These are phyloP conservation scores for Fragaria nilgerrensis DNA, from an alignment of 306 rosid genomes.

Conservation along the genomic window DNA sequence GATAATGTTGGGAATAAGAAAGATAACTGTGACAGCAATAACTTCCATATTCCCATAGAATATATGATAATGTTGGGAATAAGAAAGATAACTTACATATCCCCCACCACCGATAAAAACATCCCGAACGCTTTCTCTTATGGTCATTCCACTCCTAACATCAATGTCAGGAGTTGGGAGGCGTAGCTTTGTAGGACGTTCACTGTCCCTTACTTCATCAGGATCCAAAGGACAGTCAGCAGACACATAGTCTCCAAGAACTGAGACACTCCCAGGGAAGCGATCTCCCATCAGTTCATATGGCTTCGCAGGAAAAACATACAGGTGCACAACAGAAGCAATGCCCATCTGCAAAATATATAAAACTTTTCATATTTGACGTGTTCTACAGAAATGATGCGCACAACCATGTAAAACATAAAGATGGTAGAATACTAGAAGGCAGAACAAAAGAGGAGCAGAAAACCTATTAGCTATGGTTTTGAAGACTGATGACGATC, in stretches of 20 bases:
- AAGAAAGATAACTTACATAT: constrained; percentile 63
- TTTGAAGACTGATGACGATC: not conserved
- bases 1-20: constrained; percentile 6
- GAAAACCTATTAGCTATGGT: not conserved
- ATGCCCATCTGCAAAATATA: constrained; percentile 88
- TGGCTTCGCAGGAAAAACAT: constrained; percentile 94
- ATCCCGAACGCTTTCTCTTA: constrained; percentile 92
- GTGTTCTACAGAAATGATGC: not conserved
- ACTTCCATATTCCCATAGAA: not conserved
- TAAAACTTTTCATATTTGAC: constrained; percentile 49
- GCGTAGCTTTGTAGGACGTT: constrained; percentile 94
- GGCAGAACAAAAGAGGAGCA: not conserved
- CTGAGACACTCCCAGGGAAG: constrained; percentile 74
- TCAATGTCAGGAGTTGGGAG: constrained; percentile 77
- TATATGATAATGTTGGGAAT: constrained; percentile 5
- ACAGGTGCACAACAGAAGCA: constrained; percentile 93
- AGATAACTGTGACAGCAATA: constrained; percentile 33
- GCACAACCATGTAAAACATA: not conserved
- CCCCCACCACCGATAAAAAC: constrained; percentile 89
- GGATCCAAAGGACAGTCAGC: constrained; percentile 96
- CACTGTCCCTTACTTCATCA: constrained; percentile 95
- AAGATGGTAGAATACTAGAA: not conserved
- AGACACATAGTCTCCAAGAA: constrained; percentile 93
- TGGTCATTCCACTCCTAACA: constrained; percentile 78
- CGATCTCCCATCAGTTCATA: constrained; percentile 93